phyloP scores from a whole-genome alignment of 768 basidiomycete genomes.

The Hericium erinaceus region DNA sequence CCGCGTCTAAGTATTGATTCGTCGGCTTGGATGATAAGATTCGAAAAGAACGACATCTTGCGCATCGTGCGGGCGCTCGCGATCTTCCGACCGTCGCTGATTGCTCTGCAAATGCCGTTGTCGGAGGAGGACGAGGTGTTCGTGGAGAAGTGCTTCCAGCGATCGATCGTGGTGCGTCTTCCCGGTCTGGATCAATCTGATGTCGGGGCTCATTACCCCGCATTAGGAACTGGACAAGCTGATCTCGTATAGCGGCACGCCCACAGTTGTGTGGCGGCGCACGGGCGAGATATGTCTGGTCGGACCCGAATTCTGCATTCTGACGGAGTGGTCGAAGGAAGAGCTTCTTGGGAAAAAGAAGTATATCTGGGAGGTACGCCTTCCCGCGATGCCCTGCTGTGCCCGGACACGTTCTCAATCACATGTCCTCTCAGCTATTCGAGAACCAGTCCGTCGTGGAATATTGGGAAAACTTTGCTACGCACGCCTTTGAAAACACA shows the following conservation, averaged over 20 bases:
- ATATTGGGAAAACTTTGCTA: constrained; percentile 95
- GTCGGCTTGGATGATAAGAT: constrained; percentile 34
- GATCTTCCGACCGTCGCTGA: constrained; percentile 92
- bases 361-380: constrained; percentile 56
- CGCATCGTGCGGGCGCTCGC: constrained; percentile 92
- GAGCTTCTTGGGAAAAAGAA: constrained; percentile 58
- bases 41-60: constrained; percentile 93
- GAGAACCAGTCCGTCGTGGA: constrained; percentile 93
- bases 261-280: constrained; percentile 94
- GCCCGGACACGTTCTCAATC: background rate
- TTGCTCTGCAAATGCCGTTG: constrained; percentile 96
- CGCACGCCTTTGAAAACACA: constrained; percentile 96
- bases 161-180: constrained; percentile 70
- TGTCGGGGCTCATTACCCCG: constrained; percentile 3
- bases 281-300: constrained; percentile 98
- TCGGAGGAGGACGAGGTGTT: constrained; percentile 95
- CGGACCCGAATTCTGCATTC: constrained; percentile 90
- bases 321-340: constrained; percentile 84
- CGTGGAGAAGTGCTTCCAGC: constrained; percentile 91
- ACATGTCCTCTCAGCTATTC: constrained; percentile 52
- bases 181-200: constrained; percentile 9
- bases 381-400: constrained; percentile 12
- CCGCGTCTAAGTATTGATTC: background rate
- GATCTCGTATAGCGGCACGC: constrained; percentile 94
- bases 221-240: constrained; percentile 89